Conservation (phyloP, 257 asterid species). For the Rauvolfia tetraphylla region DNA sequence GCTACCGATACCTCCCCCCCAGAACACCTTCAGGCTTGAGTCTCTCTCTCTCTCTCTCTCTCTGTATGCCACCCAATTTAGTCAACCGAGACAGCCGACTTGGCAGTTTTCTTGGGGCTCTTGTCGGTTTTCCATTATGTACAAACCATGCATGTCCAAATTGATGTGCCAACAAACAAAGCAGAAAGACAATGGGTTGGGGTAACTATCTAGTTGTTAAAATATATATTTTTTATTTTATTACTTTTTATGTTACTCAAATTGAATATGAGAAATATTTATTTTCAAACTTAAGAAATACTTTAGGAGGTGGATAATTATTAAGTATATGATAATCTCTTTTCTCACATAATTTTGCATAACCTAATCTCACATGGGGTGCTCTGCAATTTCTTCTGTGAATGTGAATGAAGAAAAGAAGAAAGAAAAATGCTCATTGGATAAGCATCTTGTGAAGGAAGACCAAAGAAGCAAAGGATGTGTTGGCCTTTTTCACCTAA, state of each 20-base stretch:
- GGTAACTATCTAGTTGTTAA: too few species aligned
- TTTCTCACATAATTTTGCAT: too few species aligned
- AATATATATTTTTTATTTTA: neutral
- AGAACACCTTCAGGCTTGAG: neutral
- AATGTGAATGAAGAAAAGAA: too few species aligned
- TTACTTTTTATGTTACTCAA: too few species aligned
- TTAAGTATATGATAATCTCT: too few species aligned
- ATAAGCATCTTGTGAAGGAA: neutral
- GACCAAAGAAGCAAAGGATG: neutral
- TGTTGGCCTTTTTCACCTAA: conserved; percentile 11
- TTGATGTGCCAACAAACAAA: neutral
- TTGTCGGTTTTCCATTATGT: neutral
- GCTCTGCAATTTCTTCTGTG: neutral
- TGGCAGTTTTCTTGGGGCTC: neutral
- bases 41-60: neutral
- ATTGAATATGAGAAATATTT: too few species aligned
- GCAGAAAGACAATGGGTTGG: too few species aligned
- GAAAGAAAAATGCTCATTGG: neutral
- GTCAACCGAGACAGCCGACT: neutral
- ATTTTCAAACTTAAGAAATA: too few species aligned
- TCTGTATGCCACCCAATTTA: conserved; percentile 3
- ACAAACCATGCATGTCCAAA: neutral
- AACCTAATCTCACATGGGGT: neutral
- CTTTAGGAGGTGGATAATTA: too few species aligned
- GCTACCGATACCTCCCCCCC: neutral